phyloP scores from a whole-genome alignment of 768 basidiomycete genomes.

The Hygrophoropsis aurantiaca region DNA sequence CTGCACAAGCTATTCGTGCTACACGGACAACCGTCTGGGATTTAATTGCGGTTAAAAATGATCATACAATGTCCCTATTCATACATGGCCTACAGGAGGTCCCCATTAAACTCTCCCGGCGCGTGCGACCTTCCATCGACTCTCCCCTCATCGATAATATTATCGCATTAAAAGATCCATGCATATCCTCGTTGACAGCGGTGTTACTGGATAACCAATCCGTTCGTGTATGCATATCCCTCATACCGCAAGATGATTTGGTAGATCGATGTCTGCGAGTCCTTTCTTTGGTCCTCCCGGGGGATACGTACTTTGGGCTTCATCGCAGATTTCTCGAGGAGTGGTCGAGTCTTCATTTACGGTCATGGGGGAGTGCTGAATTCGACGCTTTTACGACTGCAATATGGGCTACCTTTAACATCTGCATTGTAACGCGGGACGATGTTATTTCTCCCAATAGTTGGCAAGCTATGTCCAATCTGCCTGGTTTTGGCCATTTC shows the following conservation, averaged over 20 bases:
- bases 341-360: slow-evolving; percentile 52
- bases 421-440: slow-evolving; percentile 26
- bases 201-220: slow-evolving; percentile 50
- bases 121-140: slow-evolving; percentile 4
- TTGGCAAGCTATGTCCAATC: slow-evolving; percentile 51
- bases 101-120: slow-evolving; percentile 32
- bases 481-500: slow-evolving; percentile 47
- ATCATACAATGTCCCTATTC: slow-evolving; percentile 52
- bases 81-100: slow-evolving; percentile 59
- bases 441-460: slow-evolving; percentile 19
- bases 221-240: slow-evolving; percentile 50
- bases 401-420: slow-evolving; percentile 47
- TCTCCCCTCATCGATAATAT: slow-evolving; percentile 33
- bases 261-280: slow-evolving; percentile 60
- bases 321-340: slow-evolving; percentile 54
- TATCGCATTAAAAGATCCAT: slow-evolving; percentile 45
- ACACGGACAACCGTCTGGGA: slow-evolving; percentile 69
- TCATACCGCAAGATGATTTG: slow-evolving; percentile 54
- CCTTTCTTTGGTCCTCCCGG: slow-evolving; percentile 60
- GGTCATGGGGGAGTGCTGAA: slow-evolving; percentile 46
- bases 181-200: slow-evolving; percentile 52
- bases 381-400: slow-evolving; percentile 57
- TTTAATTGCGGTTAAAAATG: slow-evolving; percentile 61
- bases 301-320: slow-evolving; percentile 53
- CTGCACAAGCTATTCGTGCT: slow-evolving; percentile 57